These are phyloP conservation scores for Geranomyces variabilis DNA, from an alignment of 192 early-diverging fungal species.

Conservation along the genomic window DNA sequence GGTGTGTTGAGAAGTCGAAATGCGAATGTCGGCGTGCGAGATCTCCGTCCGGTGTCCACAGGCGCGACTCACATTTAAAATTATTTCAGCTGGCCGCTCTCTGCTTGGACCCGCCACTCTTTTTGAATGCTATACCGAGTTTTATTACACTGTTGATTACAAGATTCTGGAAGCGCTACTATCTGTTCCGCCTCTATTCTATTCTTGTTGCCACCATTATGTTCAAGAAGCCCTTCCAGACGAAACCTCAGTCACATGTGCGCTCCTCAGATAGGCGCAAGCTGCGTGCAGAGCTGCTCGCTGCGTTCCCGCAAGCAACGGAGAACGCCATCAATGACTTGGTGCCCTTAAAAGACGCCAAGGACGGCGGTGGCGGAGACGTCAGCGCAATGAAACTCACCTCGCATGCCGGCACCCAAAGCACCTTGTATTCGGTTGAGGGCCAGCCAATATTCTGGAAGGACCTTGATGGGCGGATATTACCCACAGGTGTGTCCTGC, in stretches of 20 bases:
- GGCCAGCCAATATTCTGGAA: conserved; percentile 71
- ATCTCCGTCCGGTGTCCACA: no score
- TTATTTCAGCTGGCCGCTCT: no score
- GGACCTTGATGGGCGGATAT: conserved; percentile 52
- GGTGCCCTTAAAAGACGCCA: conserved; percentile 42
- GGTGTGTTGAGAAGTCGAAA: no score
- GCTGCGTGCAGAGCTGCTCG: conserved; percentile 65
- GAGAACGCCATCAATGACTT: conserved; percentile 6
- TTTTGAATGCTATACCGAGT: neutral
- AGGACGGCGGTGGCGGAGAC: conserved; percentile 53
- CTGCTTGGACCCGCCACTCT: no score
- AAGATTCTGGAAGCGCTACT: neutral
- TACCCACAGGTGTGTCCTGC: conserved; percentile 60
- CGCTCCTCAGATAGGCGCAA: conserved; percentile 70
- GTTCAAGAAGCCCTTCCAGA: conserved; percentile 68
- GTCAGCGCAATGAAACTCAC: conserved; percentile 69
- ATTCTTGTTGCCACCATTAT: no score
- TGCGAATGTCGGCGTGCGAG: no score
- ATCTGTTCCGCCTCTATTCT: no score
- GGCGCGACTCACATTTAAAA: no score
- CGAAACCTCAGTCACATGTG: conserved; percentile 71
- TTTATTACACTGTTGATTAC: neutral
- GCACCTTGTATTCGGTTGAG: conserved; percentile 65
- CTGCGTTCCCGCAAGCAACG: conserved; percentile 10
- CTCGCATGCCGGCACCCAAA: conserved; percentile 65